Percentiles rank a stretch among this genome's conserved stretches.
Evolutionary conservation across 176 grass and related monocot genomes (phyloP).

Genomic region (Melocanna baccifera): DNA sequence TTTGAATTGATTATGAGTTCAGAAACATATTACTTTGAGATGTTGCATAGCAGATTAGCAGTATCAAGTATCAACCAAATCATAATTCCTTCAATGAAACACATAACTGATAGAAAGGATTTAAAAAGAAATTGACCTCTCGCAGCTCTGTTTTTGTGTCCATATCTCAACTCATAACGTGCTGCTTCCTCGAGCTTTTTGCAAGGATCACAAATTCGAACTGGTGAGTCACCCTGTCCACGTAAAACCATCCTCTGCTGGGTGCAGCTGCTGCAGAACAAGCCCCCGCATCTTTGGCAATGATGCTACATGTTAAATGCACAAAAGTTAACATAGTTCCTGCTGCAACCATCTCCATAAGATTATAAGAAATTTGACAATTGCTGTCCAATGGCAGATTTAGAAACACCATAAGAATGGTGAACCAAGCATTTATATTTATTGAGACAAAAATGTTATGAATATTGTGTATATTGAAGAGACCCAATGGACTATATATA

Average conservation of each 20-base stretch:
- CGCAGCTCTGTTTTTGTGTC: constrained; percentile 51
- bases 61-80: constrained; percentile 12
- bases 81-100: constrained; percentile 1
- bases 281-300: constrained; percentile 87
- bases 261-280: constrained; percentile 87
- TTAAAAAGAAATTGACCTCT: constrained; percentile 51
- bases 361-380: background rate
- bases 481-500: too few species aligned
- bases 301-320: constrained; percentile 61
- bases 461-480: too few species aligned
- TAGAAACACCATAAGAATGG: constrained; percentile 7
- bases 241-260: constrained; percentile 86
- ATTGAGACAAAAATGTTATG: constrained; percentile 22
- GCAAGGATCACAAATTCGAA: constrained; percentile 89
- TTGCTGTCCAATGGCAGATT: background rate
- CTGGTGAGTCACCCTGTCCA: constrained; percentile 83
- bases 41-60: background rate
- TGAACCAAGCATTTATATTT: background rate
- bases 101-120: background rate
- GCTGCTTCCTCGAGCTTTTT: constrained; percentile 86
- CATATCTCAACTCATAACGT: constrained; percentile 77
- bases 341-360: background rate
- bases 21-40: background rate
- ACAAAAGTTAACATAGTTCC: constrained; percentile 1
- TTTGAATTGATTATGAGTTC: background rate